Percentiles rank a stretch among this genome's conserved stretches.
Conservation (phyloP, 139 green algal species). For the Picochlorum sp. region DNA sequence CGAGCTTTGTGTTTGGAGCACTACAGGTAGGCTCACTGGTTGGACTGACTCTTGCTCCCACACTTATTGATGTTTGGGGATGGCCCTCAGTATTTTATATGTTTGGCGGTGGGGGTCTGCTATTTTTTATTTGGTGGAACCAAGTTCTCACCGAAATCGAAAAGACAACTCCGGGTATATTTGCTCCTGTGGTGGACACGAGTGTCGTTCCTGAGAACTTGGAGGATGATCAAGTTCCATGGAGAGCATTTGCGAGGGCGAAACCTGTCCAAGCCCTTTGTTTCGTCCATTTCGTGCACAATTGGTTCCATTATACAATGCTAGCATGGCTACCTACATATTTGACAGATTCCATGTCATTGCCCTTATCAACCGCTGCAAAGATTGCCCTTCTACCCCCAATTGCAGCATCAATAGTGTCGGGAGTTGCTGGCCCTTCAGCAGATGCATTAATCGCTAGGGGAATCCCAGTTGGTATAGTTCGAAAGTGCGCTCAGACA, state of each 20-base stretch:
- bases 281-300: constrained; percentile 94
- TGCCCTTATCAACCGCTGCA: constrained; percentile 68
- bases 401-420: constrained; percentile 54
- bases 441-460: constrained; percentile 67
- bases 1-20: constrained; percentile 82
- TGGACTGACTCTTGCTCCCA: constrained; percentile 66
- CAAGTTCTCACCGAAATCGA: constrained; percentile 32
- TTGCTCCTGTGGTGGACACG: background rate
- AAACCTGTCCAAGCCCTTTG: constrained; percentile 65
- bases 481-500: constrained; percentile 79
- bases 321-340: constrained; percentile 96
- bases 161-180: constrained; percentile 33
- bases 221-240: constrained; percentile 52
- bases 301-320: constrained; percentile 95
- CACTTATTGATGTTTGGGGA: constrained; percentile 64
- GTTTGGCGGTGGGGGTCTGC: constrained; percentile 73
- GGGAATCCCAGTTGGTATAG: constrained; percentile 47
- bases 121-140: constrained; percentile 79
- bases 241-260: constrained; percentile 71
- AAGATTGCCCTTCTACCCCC: constrained; percentile 73
- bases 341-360: constrained; percentile 72
- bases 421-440: constrained; percentile 42
- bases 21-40: constrained; percentile 86
- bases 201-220: constrained; percentile 1
- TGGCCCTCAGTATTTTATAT: constrained; percentile 80